A percentile compares a stretch with the other conserved stretches of the same genome.
Evolutionary conservation across 1,284 basidiomycete genomes (phyloP).

Genomic region (Tranzscheliella williamsii): DNA sequence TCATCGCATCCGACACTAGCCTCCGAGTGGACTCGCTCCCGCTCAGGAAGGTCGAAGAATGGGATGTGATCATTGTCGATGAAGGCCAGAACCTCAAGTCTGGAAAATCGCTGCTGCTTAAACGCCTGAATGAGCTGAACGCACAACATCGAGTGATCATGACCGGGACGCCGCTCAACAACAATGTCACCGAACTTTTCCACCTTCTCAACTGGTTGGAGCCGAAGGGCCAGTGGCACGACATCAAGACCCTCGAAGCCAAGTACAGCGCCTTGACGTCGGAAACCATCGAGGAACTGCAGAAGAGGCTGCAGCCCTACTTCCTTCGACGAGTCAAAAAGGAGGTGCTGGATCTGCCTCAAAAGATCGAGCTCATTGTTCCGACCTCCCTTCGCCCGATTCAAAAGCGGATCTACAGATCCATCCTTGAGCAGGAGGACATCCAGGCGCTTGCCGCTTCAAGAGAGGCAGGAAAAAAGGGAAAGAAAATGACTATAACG

Average conservation of each 20-base stretch:
- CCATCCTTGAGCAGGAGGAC: conserved; percentile 41
- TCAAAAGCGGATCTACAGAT: conserved; percentile 84
- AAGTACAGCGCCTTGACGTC: conserved; percentile 48
- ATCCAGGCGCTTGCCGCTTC: conserved; percentile 40
- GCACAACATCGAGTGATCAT: conserved; percentile 82
- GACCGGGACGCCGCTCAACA: conserved; percentile 93
- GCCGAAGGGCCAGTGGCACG: conserved; percentile 33
- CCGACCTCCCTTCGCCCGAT: conserved; percentile 85
- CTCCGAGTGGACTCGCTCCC: conserved; percentile 29
- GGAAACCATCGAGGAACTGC: conserved; percentile 69
- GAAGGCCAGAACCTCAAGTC: conserved; percentile 77
- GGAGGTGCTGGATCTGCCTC: conserved; percentile 86
- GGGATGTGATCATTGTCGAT: conserved; percentile 89
- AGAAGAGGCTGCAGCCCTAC: conserved; percentile 78
- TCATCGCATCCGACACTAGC: conserved; percentile 35
- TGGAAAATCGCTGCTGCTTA: conserved; percentile 74
- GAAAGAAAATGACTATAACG: conserved; percentile 30
- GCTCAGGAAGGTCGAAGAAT: conserved; percentile 76
- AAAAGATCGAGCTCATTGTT: conserved; percentile 78
- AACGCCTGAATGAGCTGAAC: conserved; percentile 78
- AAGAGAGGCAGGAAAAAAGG: conserved; percentile 11
- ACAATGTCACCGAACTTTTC: conserved; percentile 80
- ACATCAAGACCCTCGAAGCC: conserved; percentile 32
- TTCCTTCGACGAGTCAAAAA: conserved; percentile 90
- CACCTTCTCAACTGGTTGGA: conserved; percentile 46